Percentiles rank a stretch among this genome's conserved stretches.
Evolutionary conservation across 139 green algal genomes (phyloP).

Genomic region (Micractinium conductrix): DNA sequence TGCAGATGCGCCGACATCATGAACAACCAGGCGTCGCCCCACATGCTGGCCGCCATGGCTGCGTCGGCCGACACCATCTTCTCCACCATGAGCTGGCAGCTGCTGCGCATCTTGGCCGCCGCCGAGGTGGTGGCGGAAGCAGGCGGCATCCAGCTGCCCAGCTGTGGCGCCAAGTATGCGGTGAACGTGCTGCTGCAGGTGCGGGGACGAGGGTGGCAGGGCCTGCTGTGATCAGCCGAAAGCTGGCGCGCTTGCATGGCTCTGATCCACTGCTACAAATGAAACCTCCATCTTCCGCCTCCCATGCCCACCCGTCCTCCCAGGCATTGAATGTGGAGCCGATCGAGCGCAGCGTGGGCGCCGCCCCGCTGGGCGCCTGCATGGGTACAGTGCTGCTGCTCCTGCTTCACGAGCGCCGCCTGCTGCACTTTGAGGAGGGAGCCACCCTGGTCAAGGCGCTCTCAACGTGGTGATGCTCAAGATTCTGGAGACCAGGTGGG

Average conservation of each 20-base stretch:
- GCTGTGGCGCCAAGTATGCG: conserved; percentile 87
- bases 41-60: conserved; percentile 46
- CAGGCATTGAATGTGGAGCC: too few relatives aligned
- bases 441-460: conserved; percentile 74
- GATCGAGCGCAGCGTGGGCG: too few relatives aligned
- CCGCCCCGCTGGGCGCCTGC: conserved; percentile 45
- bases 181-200: conserved; percentile 94
- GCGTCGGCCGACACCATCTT: conserved; percentile 39
- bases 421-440: conserved; percentile 61
- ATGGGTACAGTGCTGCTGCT: conserved; percentile 66
- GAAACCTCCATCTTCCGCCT: not conserved
- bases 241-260: too few relatives aligned
- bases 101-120: conserved; percentile 42
- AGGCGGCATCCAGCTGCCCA: conserved; percentile 23
- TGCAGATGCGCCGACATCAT: conserved; percentile 27
- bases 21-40: not conserved
- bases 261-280: too few relatives aligned
- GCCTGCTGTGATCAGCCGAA: too few relatives aligned
- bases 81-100: conserved; percentile 22
- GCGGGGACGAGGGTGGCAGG: not conserved
- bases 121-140: conserved; percentile 19
- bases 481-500: conserved; percentile 81
- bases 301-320: too few relatives aligned
- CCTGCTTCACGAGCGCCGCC: conserved; percentile 69
- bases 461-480: conserved; percentile 97